Evolutionary conservation across 495 filamentous ascomycete species (phyloP), one percentile per base, ranked within the genome.

Genomic region (Penicillium nucicola): DNA sequence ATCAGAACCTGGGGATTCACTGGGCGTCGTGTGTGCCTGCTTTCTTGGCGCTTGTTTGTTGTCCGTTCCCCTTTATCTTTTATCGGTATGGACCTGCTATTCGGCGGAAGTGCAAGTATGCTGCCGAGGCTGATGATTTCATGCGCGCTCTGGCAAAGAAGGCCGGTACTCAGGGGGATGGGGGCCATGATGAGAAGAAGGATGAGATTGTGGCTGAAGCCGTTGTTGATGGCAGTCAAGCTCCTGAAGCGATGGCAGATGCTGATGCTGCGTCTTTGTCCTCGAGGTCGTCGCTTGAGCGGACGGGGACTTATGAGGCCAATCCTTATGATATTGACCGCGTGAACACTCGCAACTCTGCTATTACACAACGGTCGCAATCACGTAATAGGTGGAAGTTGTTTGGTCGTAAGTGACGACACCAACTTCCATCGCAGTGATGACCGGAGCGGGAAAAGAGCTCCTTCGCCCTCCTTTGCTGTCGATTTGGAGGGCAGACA

Each of bases 1-100:
- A 85, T 66, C 38, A 67, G 2, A 72, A 79, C 51, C 74, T 91
- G 1, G 86, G 87, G 44, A 79, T 84, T 41, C 84, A 89, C 61
- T 89, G 85, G 86, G 86, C 84, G 7, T 82, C 76, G n/a, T 79
- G 77, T 3, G 71, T 90, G 23, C 84, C 85, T 1, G 87, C 84
- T 0, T 88, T 89, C 61, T 69, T 90, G 4, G 77, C 83, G 1
- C 58, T 89, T 14, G 71, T 67, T 3, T 88, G 86, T 61, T 67
- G 86, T 39, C 87, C 87, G 0, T 84, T 86, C 52, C 86, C 85
- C 0, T 83, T 84, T 57, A 62, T 90, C 22, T 85, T 89, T 63
- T 86, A 84, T 60, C 76, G 71, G 37, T 89, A 85, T 58, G 87
- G 87, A 18, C 63, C 62, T 1, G 30, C 48, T 13, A 84, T 90